Percentiles rank a stretch among this genome's conserved stretches.
These are phyloP conservation scores for Cicer yamashitae DNA, from an alignment of 306 rosid genomes.

Conservation along the genomic window DNA sequence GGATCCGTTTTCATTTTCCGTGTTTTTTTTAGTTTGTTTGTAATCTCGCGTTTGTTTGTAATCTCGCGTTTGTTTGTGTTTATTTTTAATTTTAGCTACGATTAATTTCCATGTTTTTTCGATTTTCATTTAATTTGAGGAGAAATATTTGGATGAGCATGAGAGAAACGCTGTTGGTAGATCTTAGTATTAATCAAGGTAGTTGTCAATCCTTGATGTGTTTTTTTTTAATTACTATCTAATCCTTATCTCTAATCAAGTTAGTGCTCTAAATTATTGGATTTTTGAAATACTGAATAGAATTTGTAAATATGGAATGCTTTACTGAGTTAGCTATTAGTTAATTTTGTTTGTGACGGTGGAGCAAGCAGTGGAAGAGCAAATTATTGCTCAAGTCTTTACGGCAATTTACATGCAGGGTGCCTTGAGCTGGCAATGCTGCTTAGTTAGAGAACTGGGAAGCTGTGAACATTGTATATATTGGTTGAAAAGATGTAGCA, in stretches of 20 bases:
- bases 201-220: constrained; percentile 2
- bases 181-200: constrained; percentile 22
- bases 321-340: background rate
- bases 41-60: constrained; percentile 40
- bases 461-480: constrained; percentile 17
- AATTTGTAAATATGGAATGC: constrained; percentile 34
- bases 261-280: constrained; percentile 6
- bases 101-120: background rate
- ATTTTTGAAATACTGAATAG: constrained; percentile 15
- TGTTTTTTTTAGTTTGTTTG: background rate
- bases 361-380: constrained; percentile 21
- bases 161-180: constrained; percentile 30
- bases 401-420: constrained; percentile 22
- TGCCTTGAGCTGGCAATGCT: constrained; percentile 33
- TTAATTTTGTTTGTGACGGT: constrained; percentile 30
- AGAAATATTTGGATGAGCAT: constrained; percentile 15
- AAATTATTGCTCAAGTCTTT: constrained; percentile 23
- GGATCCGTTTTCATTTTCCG: constrained; percentile 42
- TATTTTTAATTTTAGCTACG: constrained; percentile 35
- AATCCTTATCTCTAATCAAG: background rate
- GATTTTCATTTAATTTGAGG: constrained; percentile 32
- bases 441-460: constrained; percentile 24
- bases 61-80: constrained; percentile 23
- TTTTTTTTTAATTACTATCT: constrained; percentile 9
- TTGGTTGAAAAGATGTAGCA: background rate